Conservation (phyloP, 805 yeast genomes). For the Blastobotrys americana region DNA sequence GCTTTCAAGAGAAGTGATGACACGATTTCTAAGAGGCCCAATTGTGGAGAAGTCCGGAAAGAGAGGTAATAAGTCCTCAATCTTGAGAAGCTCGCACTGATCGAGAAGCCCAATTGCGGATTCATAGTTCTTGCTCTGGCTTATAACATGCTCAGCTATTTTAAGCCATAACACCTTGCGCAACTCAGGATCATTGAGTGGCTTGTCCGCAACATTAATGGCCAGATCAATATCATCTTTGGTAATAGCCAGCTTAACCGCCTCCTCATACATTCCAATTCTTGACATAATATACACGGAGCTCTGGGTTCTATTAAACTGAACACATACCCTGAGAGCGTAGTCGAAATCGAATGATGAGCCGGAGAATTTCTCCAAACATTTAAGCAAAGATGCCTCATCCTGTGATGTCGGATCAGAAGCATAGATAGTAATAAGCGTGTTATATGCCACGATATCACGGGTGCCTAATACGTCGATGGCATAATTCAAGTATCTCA, state of each 20-base stretch:
- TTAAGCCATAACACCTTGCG: slow-evolving; percentile 70
- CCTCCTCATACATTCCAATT: slow-evolving; percentile 68
- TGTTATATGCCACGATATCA: slow-evolving; percentile 55
- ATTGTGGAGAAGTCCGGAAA: slow-evolving; percentile 80
- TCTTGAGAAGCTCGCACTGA: slow-evolving; percentile 36
- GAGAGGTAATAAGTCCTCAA: slow-evolving; percentile 76
- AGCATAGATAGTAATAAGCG: slow-evolving; percentile 61
- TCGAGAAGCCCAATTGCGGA: slow-evolving; percentile 26
- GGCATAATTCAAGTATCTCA: slow-evolving; percentile 54
- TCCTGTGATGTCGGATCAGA: slow-evolving; percentile 35
- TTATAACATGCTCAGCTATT: slow-evolving; percentile 46
- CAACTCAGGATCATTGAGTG: slow-evolving; percentile 41
- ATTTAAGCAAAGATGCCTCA: slow-evolving; percentile 44
- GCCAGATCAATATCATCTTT: slow-evolving; percentile 54
- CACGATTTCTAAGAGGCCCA: slow-evolving; percentile 75
- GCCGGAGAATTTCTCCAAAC: slow-evolving; percentile 38
- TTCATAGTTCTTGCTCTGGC: slow-evolving; percentile 25
- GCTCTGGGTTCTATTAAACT: slow-evolving; percentile 48
- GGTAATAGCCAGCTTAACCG: slow-evolving; percentile 65
- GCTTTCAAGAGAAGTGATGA: slow-evolving; percentile 68
- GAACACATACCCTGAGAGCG: slow-evolving; percentile 64
- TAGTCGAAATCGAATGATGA: slow-evolving; percentile 59
- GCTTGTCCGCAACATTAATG: slow-evolving; percentile 48
- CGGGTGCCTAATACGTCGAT: slow-evolving; percentile 39
- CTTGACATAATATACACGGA: slow-evolving; percentile 69